Conservation (phyloP, 257 asterid species). For the Nicotiana benthamiana region DNA sequence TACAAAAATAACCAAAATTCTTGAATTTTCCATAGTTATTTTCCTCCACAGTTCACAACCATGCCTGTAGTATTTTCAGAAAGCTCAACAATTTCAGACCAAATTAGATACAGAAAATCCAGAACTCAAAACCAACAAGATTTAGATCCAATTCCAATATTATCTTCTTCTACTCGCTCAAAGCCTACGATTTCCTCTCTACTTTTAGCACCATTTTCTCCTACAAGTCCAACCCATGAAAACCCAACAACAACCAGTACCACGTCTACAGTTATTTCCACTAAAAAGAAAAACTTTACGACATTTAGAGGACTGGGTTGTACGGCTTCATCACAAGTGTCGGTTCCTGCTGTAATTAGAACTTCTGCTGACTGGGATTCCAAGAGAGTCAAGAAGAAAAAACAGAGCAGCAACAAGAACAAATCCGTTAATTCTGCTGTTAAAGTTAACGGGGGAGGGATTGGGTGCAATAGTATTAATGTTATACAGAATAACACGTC, state of each 20-base stretch:
- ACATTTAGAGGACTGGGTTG: constrained; percentile 85
- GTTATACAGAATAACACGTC: neutral
- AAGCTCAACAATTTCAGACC: constrained; percentile 37
- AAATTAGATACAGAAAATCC: constrained; percentile 41
- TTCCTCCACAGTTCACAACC: neutral
- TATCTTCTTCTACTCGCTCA: constrained; percentile 27
- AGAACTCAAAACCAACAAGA: constrained; percentile 34
- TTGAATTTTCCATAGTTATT: neutral
- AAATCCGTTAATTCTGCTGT: neutral
- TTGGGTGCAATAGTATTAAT: neutral
- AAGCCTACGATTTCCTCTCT: constrained; percentile 72
- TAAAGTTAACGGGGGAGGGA: neutral
- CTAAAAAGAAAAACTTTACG: constrained; percentile 66
- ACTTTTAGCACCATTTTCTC: constrained; percentile 22
- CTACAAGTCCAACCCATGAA: constrained; percentile 15
- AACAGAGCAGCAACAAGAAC: neutral
- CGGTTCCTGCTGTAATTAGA: constrained; percentile 81
- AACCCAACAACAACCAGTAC: constrained; percentile 12
- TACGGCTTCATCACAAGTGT: constrained; percentile 79
- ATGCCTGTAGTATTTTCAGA: constrained; percentile 29
- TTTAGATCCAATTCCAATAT: constrained; percentile 40
- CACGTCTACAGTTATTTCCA: constrained; percentile 12
- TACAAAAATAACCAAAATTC: neutral
- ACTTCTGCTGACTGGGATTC: constrained; percentile 81
- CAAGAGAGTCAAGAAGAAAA: constrained; percentile 43